phyloP scores from a whole-genome alignment of 2,329 filamentous ascomycete genomes.

The Aspergillus glaucus region DNA sequence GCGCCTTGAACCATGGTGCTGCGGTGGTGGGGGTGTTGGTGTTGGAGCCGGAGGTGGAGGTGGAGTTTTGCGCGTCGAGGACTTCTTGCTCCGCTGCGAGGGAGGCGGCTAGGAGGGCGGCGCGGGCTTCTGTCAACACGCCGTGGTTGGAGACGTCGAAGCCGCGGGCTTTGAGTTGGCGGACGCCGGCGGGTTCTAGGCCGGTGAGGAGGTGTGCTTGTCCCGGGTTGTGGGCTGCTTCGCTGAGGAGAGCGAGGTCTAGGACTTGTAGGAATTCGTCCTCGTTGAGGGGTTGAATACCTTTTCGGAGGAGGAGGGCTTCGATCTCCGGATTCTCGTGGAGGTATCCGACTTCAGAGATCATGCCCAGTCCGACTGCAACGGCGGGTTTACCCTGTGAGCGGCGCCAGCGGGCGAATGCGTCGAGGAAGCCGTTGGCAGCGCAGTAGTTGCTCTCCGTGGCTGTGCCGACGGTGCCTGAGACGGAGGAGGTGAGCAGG shows the following conservation, averaged over 20 bases:
- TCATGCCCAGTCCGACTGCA: conserved; percentile 28
- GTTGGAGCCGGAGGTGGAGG: too few species aligned
- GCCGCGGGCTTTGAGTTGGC: neutral
- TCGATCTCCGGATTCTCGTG: conserved; percentile 34
- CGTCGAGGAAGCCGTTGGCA: conserved; percentile 24
- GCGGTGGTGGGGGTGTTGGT: too few species aligned
- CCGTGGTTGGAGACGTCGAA: neutral
- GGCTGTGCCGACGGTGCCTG: neutral
- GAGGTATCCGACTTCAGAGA: conserved; percentile 35
- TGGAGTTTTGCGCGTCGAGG: neutral
- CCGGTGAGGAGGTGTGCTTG: neutral
- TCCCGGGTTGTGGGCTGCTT: neutral
- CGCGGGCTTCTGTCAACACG: neutral
- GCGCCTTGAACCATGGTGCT: too few species aligned
- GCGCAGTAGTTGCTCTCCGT: conserved; percentile 3
- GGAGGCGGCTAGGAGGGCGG: neutral
- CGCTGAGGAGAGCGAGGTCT: neutral
- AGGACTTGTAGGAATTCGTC: conserved; percentile 24
- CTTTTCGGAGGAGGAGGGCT: conserved; percentile 28
- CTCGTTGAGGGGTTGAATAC: conserved; percentile 30
- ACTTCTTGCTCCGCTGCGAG: neutral
- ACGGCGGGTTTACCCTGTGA: conserved; percentile 22
- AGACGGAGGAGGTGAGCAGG: conserved; percentile 1
- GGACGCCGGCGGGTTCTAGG: neutral
- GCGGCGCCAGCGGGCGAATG: conserved; percentile 24